Conservation (phyloP, 1,284 basidiomycete genomes). For the Papiliotrema laurentii region DNA sequence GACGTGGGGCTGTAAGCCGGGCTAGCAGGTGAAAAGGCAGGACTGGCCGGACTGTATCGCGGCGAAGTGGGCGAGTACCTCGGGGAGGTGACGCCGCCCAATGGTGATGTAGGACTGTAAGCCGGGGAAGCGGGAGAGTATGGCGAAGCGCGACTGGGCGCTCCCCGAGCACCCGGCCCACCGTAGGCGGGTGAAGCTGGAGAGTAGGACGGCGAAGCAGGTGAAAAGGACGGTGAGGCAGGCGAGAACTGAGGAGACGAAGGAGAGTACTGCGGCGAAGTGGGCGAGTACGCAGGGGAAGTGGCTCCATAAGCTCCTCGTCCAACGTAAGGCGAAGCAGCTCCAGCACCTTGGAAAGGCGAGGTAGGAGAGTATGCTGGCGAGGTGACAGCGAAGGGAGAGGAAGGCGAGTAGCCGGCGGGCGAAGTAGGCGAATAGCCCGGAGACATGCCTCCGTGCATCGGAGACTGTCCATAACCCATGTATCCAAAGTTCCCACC, state of each 20-base stretch:
- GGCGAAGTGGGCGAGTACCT: conserved; percentile 71
- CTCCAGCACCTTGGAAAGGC: conserved; percentile 60
- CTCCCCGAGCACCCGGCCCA: conserved; percentile 3
- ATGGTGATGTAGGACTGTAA: conserved; percentile 72
- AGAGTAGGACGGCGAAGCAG: conserved; percentile 67
- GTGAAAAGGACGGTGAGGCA: conserved; percentile 32
- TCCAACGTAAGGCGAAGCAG: conserved; percentile 68
- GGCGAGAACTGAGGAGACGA: conserved; percentile 71
- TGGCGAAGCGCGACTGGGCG: conserved; percentile 18
- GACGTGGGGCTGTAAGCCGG: conserved; percentile 36
- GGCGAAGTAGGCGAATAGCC: conserved; percentile 53
- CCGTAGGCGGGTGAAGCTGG: conserved; percentile 34
- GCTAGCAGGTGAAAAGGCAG: conserved; percentile 38
- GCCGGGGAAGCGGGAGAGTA: conserved; percentile 36
- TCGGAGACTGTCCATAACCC: conserved; percentile 75
- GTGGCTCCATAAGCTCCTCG: conserved; percentile 53
- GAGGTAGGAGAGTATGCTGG: conserved; percentile 64
- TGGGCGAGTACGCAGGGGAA: conserved; percentile 70
- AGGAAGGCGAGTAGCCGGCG: conserved; percentile 70
- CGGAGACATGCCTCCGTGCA: conserved; percentile 56
- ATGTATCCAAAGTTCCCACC: conserved; percentile 67
- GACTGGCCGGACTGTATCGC: conserved; percentile 65
- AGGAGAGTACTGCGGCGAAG: conserved; percentile 79
- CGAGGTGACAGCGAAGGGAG: conserved; percentile 56
- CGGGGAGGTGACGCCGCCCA: conserved; percentile 57